Evolutionary conservation across 2,329 filamentous ascomycete species (phyloP), one percentile per base, ranked within the genome.

Genomic region (Tolypocladium paradoxum): DNA sequence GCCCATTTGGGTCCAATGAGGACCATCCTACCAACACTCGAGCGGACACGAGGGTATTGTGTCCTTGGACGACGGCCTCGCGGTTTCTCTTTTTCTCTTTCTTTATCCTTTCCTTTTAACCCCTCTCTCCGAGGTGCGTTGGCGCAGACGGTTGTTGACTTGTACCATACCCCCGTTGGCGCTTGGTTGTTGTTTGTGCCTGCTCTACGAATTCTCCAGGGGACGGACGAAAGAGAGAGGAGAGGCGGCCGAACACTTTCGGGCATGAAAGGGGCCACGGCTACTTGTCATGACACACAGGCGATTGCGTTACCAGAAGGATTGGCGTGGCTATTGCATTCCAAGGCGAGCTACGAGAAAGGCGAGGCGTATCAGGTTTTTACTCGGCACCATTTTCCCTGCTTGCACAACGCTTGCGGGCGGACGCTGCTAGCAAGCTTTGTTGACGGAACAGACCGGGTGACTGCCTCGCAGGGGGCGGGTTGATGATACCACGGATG

Each of bases 401-500:
- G 50, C 49, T 54, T 46, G 43, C 47, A 53, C 49, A 49, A 53
- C 47, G 37, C 46, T 34, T 43, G 50, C 35, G 24, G 51, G 53
- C 22, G 57, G 29, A 55, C 60, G 61, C 57, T 58, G 60, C 58
- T 59, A 61, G 54, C 61, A 60, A 57, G 62, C 56, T 58, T 55
- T 56, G 58, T 60, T 61, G 56, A 56, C 57, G 57, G 60, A 59
- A 59, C 57, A 57, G 58, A 55, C 60, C 55, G 53, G 59, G 60
- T 51, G 56, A 57, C 54, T 55, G 58, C 51, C 50, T 58, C 55
- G 52, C 58, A 51, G 57, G 49, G 43, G 53, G 51, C 47, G 51
- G 65, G 57, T 58, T 60, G 61, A 68, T 64, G 65, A 69, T 68
- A 69, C 66, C 63, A 67, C 55, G 64, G 62, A 68, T 61, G 65